These are phyloP conservation scores for Penicillium samsonianum DNA, from an alignment of 495 filamentous ascomycete genomes.

Conservation along the genomic window DNA sequence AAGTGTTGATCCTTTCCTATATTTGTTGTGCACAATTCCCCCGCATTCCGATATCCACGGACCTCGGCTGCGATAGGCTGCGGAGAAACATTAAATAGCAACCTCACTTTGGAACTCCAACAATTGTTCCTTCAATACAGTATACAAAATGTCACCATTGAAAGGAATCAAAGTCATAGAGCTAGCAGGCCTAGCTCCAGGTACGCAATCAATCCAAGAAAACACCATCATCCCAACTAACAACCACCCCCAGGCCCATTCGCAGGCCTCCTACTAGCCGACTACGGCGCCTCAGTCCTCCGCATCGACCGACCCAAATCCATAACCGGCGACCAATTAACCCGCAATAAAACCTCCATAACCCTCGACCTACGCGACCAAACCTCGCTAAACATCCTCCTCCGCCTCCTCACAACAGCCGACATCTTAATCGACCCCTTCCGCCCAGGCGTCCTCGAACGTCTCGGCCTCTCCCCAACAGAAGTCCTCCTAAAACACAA, in stretches of 20 bases:
- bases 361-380: conserved; percentile 72
- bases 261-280: conserved; percentile 82
- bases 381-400: conserved; percentile 61
- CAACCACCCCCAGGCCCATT: conserved; percentile 65
- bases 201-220: conserved; percentile 43
- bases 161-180: conserved; percentile 80
- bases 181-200: conserved; percentile 86
- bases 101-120: not conserved
- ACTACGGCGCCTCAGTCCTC: conserved; percentile 84
- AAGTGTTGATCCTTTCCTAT: too few relatives aligned
- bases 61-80: conserved; percentile 45
- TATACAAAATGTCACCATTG: conserved; percentile 42
- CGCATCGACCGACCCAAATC: conserved; percentile 73
- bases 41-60: conserved; percentile 30
- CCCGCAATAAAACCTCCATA: conserved; percentile 76
- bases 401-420: conserved; percentile 58
- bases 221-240: conserved; percentile 4
- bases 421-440: conserved; percentile 92
- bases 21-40: conserved; percentile 19
- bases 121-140: not conserved
- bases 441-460: conserved; percentile 86
- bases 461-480: conserved; percentile 69
- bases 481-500: conserved; percentile 64
- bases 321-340: conserved; percentile 61
- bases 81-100: conserved; percentile 21